A percentile compares a stretch with the other conserved stretches of the same genome.
phyloP scores from a whole-genome alignment of 2,329 filamentous ascomycete species.

The Fusarium pseudocircinatum region DNA sequence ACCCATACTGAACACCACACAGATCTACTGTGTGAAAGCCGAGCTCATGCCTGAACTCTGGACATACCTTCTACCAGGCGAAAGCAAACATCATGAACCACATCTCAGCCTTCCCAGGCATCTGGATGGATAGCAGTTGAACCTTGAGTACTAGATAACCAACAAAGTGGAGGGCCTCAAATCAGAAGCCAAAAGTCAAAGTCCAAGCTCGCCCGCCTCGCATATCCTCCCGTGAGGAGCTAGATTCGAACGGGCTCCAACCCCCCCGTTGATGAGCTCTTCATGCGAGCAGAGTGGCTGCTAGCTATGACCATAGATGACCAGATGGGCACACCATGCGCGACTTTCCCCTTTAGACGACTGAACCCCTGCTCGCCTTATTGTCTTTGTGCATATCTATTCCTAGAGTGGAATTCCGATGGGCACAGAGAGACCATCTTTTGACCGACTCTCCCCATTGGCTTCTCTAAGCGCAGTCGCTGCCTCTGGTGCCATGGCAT shows the following conservation, averaged over 20 bases:
- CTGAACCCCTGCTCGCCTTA: conserved; percentile 30
- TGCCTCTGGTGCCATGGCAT: conserved; percentile 43
- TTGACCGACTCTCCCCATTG: conserved; percentile 52
- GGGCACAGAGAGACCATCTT: conserved; percentile 39
- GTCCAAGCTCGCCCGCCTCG: conserved; percentile 37
- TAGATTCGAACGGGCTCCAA: conserved; percentile 37
- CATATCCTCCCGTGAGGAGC: conserved; percentile 32
- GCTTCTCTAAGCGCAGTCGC: conserved; percentile 58
- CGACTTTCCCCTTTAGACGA: conserved; percentile 44
- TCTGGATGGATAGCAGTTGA: conserved; percentile 10
- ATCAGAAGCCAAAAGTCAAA: conserved; percentile 27
- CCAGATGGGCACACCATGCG: conserved; percentile 45
- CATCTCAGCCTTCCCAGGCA: conserved; percentile 24
- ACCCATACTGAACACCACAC: conserved; percentile 17
- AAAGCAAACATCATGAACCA: not conserved
- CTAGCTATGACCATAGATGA: conserved; percentile 34
- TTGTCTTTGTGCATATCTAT: conserved; percentile 44
- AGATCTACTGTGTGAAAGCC: conserved; percentile 27
- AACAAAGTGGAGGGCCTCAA: conserved; percentile 38
- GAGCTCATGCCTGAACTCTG: not conserved
- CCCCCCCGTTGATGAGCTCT: conserved; percentile 32
- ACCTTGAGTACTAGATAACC: conserved; percentile 6
- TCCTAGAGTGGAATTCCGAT: conserved; percentile 42
- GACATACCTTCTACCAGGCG: not conserved
- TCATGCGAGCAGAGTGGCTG: conserved; percentile 40